Evolutionary conservation across 2,329 filamentous ascomycete genomes (phyloP), one percentile per base, ranked within the genome.

Genomic region (Aspergillus aculeatus): DNA sequence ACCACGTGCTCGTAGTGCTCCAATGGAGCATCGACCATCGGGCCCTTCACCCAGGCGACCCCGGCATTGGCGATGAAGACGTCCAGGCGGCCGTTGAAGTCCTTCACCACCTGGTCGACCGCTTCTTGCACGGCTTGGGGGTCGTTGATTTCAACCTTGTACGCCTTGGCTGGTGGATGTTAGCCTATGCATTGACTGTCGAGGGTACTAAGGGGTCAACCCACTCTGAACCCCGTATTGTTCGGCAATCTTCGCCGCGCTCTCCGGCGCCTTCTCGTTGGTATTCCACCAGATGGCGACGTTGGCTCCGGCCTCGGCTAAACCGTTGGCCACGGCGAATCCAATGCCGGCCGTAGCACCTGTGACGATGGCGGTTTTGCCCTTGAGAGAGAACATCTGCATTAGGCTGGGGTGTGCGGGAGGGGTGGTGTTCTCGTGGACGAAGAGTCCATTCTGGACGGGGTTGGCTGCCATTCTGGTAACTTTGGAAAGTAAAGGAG

Each of bases 21-120:
- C 19, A 87, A 71, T 5, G 84, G 78, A 24, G 86, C 88, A 62
- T 90, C 86, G 38, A 91, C 80, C 71, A 89, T 86, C 9, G 86
- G 73, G 0, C 88, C 88, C 60, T 90, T 81, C 2, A 83, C 87
- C 89, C 89, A 93, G 0, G 87, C 83, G 56, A 92, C 87, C 54
- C 90, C 90, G 14, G 88, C 87, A 71, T 95, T 94, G 66, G 90
- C 90, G 49, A 93, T 85, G 68, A 94, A 92, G 65, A 92, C 81
- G 68, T 93, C 90, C 9, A 94, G 83, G 5, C 89, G 85, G 60
- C 87, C 87, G 70, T 89, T 87, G 77, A 93, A 89, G 16, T 93
- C 89, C 60, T 79, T 72, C 56, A 81, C 77, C 50, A 76, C 76
- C 24, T 72, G 64, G 56, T 78, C 74, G 29, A 82, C 71, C 49